phyloP scores from a whole-genome alignment of 2,329 filamentous ascomycete genomes.

The Apiospora malaysiana region DNA sequence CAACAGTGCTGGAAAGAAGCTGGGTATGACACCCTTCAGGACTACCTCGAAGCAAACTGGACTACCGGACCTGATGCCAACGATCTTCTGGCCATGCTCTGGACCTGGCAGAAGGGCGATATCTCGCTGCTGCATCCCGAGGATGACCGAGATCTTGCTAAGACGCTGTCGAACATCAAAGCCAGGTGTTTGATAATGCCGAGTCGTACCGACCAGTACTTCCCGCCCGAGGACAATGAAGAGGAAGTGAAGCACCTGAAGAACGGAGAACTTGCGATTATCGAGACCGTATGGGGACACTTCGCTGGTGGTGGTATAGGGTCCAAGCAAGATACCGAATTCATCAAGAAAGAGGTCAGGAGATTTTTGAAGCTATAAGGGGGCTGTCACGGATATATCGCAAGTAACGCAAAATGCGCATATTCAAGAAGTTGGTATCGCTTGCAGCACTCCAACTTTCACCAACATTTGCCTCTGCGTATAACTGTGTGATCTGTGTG shows the following conservation, averaged over 20 bases:
- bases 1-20: constrained; percentile 41
- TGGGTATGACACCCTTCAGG: constrained; percentile 34
- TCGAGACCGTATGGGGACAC: constrained; percentile 48
- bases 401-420: not conserved
- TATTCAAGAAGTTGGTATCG: not conserved
- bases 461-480: not conserved
- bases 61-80: constrained; percentile 39
- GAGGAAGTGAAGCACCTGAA: constrained; percentile 42
- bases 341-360: constrained; percentile 23
- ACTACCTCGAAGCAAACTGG: constrained; percentile 35
- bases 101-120: constrained; percentile 50
- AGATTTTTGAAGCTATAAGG: not conserved
- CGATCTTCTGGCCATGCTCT: constrained; percentile 43
- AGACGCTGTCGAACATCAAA: constrained; percentile 42
- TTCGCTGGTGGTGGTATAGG: constrained; percentile 41
- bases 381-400: not conserved
- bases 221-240: constrained; percentile 45
- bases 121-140: constrained; percentile 36
- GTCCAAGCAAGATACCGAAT: constrained; percentile 35
- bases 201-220: constrained; percentile 46
- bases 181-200: constrained; percentile 47
- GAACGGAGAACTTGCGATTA: constrained; percentile 37
- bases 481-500: not conserved
- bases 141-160: constrained; percentile 38
- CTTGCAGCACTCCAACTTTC: not conserved